These are phyloP conservation scores for Jaapia argillacea DNA, from an alignment of 768 basidiomycete genomes.

Conservation along the genomic window DNA sequence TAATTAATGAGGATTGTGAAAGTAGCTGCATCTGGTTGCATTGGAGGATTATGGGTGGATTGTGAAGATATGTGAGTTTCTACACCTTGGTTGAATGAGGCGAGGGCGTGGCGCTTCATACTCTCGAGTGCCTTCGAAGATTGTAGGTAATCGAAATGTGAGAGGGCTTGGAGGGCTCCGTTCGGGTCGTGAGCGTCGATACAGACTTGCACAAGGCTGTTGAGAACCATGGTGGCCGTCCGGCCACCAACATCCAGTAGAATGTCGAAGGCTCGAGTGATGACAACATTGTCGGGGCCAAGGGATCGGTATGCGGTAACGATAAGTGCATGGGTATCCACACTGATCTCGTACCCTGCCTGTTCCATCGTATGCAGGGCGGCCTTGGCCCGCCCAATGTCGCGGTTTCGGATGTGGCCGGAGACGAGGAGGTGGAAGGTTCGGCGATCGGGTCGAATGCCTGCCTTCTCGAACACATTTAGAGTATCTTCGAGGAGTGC, in stretches of 20 bases:
- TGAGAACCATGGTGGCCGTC: constrained; percentile 47
- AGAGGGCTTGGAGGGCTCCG: constrained; percentile 36
- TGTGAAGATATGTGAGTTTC: neutral
- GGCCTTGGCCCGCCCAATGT: constrained; percentile 44
- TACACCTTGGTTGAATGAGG: neutral
- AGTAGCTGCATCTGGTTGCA: constrained; percentile 43
- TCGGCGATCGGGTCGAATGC: constrained; percentile 40
- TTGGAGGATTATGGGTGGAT: constrained; percentile 2
- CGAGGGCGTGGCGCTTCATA: neutral
- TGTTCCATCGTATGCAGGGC: constrained; percentile 47
- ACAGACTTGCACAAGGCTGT: constrained; percentile 55
- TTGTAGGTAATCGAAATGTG: constrained; percentile 29
- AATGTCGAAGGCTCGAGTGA: constrained; percentile 37
- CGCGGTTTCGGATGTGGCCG: constrained; percentile 59
- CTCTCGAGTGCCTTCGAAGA: no score
- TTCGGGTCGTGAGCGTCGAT: constrained; percentile 44
- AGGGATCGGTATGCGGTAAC: constrained; percentile 47
- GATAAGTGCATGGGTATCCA: constrained; percentile 51
- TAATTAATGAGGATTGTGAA: constrained; percentile 55
- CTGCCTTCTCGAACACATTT: constrained; percentile 36
- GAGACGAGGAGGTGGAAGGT: constrained; percentile 64
- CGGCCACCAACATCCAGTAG: constrained; percentile 29
- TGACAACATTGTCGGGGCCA: constrained; percentile 47
- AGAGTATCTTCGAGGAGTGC: constrained; percentile 33
- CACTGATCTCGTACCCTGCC: constrained; percentile 42